phyloP scores from a whole-genome alignment of 495 filamentous ascomycete species.

The Hypoxylon perforatum region DNA sequence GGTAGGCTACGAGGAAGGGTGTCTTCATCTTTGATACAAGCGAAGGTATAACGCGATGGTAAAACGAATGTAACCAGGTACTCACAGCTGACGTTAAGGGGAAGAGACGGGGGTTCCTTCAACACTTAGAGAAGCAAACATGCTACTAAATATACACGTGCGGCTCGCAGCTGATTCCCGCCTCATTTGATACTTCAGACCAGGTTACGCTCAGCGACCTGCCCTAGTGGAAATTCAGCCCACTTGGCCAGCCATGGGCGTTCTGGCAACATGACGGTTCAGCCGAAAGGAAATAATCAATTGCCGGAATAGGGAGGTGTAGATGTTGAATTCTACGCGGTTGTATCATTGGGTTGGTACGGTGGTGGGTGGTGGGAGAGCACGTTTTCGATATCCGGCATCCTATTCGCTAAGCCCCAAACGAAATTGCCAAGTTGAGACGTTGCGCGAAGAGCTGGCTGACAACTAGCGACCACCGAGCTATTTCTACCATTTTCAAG shows the following conservation, averaged over 20 bases:
- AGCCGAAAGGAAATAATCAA: neutral
- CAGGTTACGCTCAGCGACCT: neutral
- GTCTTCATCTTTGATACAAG: slow-evolving; percentile 17
- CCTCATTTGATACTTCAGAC: slow-evolving; percentile 3
- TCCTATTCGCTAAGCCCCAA: slow-evolving; percentile 28
- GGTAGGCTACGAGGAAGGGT: slow-evolving; percentile 15
- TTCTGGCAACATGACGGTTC: neutral
- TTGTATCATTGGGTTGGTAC: slow-evolving; percentile 8
- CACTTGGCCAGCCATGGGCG: neutral
- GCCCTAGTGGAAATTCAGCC: slow-evolving; percentile 5
- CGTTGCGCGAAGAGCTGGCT: too few relatives aligned
- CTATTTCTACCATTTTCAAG: too few relatives aligned
- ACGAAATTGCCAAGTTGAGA: neutral
- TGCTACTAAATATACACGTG: slow-evolving; percentile 6
- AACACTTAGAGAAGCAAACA: neutral
- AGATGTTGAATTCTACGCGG: neutral
- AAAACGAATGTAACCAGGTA: too few relatives aligned
- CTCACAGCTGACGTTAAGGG: neutral
- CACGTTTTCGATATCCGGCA: slow-evolving; percentile 23
- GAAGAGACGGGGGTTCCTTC: too few relatives aligned
- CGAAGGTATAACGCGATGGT: neutral
- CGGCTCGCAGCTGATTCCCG: slow-evolving; percentile 2
- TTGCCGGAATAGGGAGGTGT: slow-evolving; percentile 26
- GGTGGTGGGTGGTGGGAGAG: slow-evolving; percentile 3
- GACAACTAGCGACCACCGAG: too few relatives aligned